These are phyloP conservation scores for Purshia tridentata DNA, from an alignment of 306 rosid species.

Conservation along the genomic window DNA sequence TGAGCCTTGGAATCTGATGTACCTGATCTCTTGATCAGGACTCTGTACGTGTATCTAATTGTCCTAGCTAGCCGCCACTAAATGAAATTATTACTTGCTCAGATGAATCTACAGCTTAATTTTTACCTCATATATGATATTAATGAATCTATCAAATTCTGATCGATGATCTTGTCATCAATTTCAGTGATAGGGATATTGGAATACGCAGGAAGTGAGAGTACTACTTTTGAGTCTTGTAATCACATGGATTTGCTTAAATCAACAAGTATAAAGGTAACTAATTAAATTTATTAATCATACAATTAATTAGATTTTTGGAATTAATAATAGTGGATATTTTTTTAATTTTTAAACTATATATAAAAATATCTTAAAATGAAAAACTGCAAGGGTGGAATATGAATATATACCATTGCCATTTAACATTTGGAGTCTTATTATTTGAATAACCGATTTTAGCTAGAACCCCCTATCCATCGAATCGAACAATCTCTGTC, in stretches of 20 bases:
- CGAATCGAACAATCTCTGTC: no score
- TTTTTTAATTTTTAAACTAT: no score
- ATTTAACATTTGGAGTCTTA: no score
- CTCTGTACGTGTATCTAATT: neutral
- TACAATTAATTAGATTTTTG: no score
- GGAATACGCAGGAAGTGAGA: conserved; percentile 32
- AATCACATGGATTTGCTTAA: conserved; percentile 33
- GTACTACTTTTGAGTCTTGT: conserved; percentile 13
- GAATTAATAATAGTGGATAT: no score
- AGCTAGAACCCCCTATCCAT: no score
- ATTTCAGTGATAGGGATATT: conserved; percentile 20
- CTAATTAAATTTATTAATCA: no score
- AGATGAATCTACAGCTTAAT: neutral
- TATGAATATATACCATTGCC: no score
- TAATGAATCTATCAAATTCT: neutral
- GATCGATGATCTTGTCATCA: neutral
- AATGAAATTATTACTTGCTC: neutral
- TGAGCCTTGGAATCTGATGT: neutral
- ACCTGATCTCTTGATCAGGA: neutral
- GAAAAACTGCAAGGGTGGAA: no score
- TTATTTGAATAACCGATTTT: no score
- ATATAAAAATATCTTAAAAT: no score
- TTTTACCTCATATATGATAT: neutral
- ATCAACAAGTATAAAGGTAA: conserved; percentile 12
- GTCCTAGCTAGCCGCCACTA: neutral